Evolutionary conservation across 257 asterid species (phyloP).

Genomic region (Ophiorrhiza pumila): DNA sequence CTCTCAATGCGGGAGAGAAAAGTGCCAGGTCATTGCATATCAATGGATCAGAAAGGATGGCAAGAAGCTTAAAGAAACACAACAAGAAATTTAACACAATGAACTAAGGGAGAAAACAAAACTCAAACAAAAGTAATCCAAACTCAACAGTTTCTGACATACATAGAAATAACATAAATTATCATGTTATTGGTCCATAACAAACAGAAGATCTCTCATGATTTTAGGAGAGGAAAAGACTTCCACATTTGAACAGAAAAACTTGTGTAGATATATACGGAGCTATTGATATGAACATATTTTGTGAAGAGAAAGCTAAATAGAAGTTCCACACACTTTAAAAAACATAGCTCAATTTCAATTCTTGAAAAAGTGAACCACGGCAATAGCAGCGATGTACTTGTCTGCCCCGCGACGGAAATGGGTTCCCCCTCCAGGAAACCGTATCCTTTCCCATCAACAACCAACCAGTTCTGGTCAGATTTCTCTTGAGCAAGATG

Average conservation of each 20-base stretch:
- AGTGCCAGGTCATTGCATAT: slow-evolving; percentile 33
- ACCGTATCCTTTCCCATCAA: no score
- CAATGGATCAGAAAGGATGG: no score
- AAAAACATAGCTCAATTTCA: not conserved
- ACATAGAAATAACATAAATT: not conserved
- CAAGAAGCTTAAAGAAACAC: no score
- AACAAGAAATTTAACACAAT: no score
- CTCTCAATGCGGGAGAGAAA: slow-evolving; percentile 49
- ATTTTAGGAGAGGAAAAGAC: not conserved
- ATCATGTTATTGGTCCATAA: no score
- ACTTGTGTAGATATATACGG: not conserved
- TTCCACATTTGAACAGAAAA: not conserved
- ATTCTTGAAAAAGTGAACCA: not conserved
- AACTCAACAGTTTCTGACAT: not conserved
- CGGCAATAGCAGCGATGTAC: no score
- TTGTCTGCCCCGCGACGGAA: no score
- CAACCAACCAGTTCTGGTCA: no score
- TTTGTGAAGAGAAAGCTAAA: not conserved
- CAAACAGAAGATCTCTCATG: not conserved
- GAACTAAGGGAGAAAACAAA: no score
- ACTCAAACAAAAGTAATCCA: no score
- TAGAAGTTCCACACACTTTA: not conserved
- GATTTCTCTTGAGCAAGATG: no score
- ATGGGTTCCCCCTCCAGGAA: no score
- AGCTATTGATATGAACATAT: not conserved